phyloP scores from a whole-genome alignment of 345 rosid genomes.

The Gossypium mustelinum region DNA sequence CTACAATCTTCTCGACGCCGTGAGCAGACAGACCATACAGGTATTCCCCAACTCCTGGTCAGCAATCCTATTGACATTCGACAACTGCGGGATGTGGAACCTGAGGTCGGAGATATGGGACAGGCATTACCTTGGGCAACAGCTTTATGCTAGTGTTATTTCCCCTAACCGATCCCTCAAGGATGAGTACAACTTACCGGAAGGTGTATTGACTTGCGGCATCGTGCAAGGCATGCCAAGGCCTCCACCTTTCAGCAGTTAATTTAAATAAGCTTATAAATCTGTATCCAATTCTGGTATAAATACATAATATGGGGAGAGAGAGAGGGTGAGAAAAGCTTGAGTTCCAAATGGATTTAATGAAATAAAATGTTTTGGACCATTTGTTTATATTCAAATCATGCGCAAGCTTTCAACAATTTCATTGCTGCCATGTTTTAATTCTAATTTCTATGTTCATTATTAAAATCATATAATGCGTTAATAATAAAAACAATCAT shows the following conservation, averaged over 20 bases:
- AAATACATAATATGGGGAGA: background rate
- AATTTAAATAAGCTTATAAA: background rate
- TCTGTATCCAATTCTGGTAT: background rate
- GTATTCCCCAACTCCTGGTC: conserved; percentile 86
- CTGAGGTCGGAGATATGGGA: conserved; percentile 66
- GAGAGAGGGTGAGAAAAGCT: background rate
- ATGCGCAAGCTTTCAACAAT: no score
- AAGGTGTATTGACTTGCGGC: conserved; percentile 56
- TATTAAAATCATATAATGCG: no score
- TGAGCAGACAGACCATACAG: conserved; percentile 83
- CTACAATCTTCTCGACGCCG: conserved; percentile 80
- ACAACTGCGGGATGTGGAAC: conserved; percentile 97
- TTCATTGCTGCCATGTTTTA: no score
- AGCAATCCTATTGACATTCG: conserved; percentile 73
- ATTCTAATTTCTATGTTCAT: no score
- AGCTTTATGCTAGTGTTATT: conserved; percentile 56
- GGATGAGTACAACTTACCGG: conserved; percentile 84
- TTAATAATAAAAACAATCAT: no score
- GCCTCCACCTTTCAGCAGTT: conserved; percentile 55
- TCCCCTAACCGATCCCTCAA: conserved; percentile 69
- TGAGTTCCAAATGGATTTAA: background rate
- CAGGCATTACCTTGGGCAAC: conserved; percentile 68
- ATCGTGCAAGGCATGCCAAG: conserved; percentile 46
- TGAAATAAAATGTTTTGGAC: no score
- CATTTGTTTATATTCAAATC: no score